Percentiles rank a stretch among this genome's conserved stretches.
These are phyloP conservation scores for Acanthamoeba polyphaga DNA, from an alignment of 208 protist species.

Conservation along the genomic window DNA sequence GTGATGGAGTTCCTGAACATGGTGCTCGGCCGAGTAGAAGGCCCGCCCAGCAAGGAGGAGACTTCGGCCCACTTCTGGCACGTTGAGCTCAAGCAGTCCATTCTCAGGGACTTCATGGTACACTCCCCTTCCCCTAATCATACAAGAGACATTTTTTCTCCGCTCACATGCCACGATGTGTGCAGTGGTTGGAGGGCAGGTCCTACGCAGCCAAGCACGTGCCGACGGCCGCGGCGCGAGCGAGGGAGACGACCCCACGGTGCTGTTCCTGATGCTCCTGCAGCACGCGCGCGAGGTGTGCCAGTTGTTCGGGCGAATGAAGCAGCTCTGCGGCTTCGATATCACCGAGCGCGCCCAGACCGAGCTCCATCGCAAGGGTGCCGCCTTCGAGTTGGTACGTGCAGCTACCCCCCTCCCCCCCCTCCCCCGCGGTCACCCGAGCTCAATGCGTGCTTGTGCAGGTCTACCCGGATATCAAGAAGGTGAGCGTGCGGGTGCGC, in stretches of 20 bases:
- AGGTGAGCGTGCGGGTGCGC: constrained; percentile 47
- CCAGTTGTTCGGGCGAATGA: constrained; percentile 55
- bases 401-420: neutral
- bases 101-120: constrained; percentile 60
- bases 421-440: neutral
- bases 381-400: constrained; percentile 44
- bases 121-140: neutral
- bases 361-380: constrained; percentile 40
- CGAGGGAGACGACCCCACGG: constrained; percentile 12
- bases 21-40: constrained; percentile 27
- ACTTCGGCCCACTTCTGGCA: constrained; percentile 55
- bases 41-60: neutral
- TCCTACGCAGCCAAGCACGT: neutral
- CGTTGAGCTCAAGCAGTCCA: constrained; percentile 50
- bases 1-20: constrained; percentile 66
- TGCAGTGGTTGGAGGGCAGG: constrained; percentile 36
- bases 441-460: neutral
- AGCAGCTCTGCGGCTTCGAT: constrained; percentile 56
- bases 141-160: too few species aligned
- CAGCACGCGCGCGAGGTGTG: constrained; percentile 57
- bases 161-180: neutral
- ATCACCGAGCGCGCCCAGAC: constrained; percentile 59
- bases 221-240: neutral
- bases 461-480: constrained; percentile 62
- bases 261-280: constrained; percentile 52